phyloP scores from a whole-genome alignment of 129 eudicot genomes.

The Heracleum sosnowskyi region DNA sequence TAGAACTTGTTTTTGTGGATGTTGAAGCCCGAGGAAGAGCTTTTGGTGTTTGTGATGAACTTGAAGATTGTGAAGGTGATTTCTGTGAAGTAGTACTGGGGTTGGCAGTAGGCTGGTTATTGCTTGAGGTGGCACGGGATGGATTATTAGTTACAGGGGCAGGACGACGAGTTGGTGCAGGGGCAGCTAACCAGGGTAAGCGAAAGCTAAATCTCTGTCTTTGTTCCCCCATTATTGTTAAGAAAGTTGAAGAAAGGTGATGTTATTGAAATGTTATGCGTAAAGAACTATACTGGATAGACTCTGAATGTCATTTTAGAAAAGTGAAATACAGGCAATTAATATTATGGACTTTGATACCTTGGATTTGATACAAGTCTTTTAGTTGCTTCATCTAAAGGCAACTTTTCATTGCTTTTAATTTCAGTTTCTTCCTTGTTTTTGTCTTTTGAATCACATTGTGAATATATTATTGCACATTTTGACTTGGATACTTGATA shows the following conservation, averaged over 20 bases:
- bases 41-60: conserved; percentile 30
- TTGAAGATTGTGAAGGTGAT: conserved; percentile 34
- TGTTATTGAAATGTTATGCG: neutral
- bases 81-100: conserved; percentile 9
- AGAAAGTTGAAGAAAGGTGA: neutral
- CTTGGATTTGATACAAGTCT: conserved; percentile 19
- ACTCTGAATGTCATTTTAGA: neutral
- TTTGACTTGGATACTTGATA: neutral
- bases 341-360: conserved; percentile 35
- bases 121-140: conserved; percentile 18
- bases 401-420: conserved; percentile 14
- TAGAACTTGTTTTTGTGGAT: conserved; percentile 1
- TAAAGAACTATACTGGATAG: neutral
- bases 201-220: conserved; percentile 53
- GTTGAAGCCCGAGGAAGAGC: conserved; percentile 6
- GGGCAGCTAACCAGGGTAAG: conserved; percentile 45
- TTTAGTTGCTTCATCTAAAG: conserved; percentile 7
- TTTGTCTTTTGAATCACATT: neutral
- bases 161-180: conserved; percentile 22
- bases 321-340: conserved; percentile 13
- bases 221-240: conserved; percentile 43
- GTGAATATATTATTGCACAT: neutral
- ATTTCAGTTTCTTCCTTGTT: conserved; percentile 9
- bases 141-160: neutral
- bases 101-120: conserved; percentile 9